Base-by-base conservation (phyloP, 1,284 basidiomycete genomes). In the Sanghuangporus sanghuang region DNA sequence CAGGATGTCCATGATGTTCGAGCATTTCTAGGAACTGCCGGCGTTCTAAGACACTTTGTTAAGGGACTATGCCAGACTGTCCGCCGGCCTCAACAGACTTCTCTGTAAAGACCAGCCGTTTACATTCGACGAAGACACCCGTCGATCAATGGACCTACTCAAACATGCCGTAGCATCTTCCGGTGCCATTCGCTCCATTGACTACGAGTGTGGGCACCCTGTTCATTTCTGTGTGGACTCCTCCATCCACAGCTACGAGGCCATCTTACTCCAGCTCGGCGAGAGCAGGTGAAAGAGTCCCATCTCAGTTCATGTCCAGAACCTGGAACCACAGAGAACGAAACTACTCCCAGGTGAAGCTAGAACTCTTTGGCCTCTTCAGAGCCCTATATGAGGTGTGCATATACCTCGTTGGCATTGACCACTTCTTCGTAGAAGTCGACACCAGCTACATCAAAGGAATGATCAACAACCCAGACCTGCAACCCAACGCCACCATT, bases 401-500 rank as follows among this genome's bases (percentile, higher is more conserved):
- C 4, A 52, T 72, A 32, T 73, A 69, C 57, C 61, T 77, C 5
- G 62, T 74, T 11, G 75, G 75, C 0, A 63, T 72, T 0, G 38
- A 61, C 8, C 71, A 69, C 1, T 65, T 76, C 6, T 61, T 67
- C 0, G 69, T 79, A 0, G 76, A 79, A 64, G 71, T 73, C 0
- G 75, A 79, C 57, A 74, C 77, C 0, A 71, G 70, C 18, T 77
- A 74, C 54, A 73, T 79, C 23, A 71, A 21, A n/a, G n/a, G n/a
- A n/a, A n/a, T n/a, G n/a, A n/a, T n/a, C n/a, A n/a, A n/a, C n/a
- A n/a, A n/a, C n/a, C 77, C 75, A 0, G 74, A 75, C 52, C 63
- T 77, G 3, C 72, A 73, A 6, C 76, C 77, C 0, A 77, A 74
- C 57, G 75, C 75, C 0, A 69, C 73, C 0, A 75, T 79, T 11